phyloP scores from a whole-genome alignment of 352 stramenopile genomes.

The Globisporangium nodosum region DNA sequence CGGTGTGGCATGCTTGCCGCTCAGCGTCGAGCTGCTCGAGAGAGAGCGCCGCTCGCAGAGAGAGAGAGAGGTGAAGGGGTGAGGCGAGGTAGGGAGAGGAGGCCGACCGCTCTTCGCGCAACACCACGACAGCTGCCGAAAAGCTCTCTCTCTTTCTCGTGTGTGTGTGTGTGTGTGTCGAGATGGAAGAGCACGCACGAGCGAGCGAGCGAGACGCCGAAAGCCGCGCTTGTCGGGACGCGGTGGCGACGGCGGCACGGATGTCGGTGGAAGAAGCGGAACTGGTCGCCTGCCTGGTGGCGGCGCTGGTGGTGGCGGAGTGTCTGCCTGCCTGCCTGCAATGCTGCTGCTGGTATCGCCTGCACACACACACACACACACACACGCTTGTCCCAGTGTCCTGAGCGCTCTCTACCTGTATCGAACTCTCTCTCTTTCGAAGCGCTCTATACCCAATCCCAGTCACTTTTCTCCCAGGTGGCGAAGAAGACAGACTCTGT shows the following conservation, averaged over 20 bases:
- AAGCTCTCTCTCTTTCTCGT: background rate
- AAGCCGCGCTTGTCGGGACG: too few relatives aligned
- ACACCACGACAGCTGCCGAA: background rate
- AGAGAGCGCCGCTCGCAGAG: background rate
- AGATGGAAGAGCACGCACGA: background rate
- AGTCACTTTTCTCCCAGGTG: background rate
- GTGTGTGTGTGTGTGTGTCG: background rate
- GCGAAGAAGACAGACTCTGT: background rate
- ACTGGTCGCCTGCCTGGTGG: background rate
- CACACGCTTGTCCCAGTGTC: constrained; percentile 7
- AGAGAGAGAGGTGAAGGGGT: background rate
- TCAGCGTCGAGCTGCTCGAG: background rate
- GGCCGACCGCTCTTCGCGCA: background rate
- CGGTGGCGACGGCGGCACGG: background rate
- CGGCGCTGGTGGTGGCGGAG: background rate
- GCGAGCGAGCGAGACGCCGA: background rate
- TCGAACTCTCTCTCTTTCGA: background rate
- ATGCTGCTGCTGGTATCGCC: background rate
- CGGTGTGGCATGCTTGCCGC: background rate
- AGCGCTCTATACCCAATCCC: background rate
- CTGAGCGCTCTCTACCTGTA: background rate
- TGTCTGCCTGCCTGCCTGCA: background rate
- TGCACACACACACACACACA: background rate
- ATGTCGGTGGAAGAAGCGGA: background rate
- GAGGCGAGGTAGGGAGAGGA: background rate